Percentiles rank a stretch among this genome's conserved stretches.
These are phyloP conservation scores for Diatrype stigma DNA, from an alignment of 2,329 filamentous ascomycete genomes.

Conservation along the genomic window DNA sequence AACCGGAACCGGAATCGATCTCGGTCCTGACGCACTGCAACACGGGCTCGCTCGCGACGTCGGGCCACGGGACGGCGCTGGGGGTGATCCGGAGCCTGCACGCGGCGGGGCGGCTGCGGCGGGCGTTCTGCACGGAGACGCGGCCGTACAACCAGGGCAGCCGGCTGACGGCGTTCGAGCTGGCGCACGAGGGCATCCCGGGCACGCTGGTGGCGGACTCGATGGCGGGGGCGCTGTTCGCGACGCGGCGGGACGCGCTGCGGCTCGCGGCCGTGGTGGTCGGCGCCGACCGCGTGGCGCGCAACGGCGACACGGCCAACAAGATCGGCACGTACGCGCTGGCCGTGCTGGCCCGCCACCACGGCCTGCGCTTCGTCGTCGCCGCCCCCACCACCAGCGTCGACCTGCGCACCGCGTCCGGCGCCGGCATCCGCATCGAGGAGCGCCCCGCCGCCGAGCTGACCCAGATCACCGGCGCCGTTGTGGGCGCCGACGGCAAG, in stretches of 20 bases:
- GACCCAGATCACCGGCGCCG: slow-evolving; percentile 76
- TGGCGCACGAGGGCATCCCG: slow-evolving; percentile 90
- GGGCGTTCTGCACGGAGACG: slow-evolving; percentile 95
- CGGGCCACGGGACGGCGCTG: slow-evolving; percentile 93
- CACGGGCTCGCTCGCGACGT: slow-evolving; percentile 92
- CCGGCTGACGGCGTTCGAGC: slow-evolving; percentile 88
- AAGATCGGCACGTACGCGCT: slow-evolving; percentile 96
- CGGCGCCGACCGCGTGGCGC: slow-evolving; percentile 89
- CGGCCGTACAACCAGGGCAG: slow-evolving; percentile 97
- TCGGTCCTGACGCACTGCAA: slow-evolving; percentile 98
- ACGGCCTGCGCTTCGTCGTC: slow-evolving; percentile 90
- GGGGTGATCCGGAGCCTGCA: slow-evolving; percentile 87
- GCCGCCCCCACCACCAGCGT: slow-evolving; percentile 94
- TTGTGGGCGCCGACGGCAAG: slow-evolving; percentile 58
- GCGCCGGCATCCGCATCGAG: slow-evolving; percentile 82
- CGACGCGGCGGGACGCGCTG: slow-evolving; percentile 54
- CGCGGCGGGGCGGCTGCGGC: slow-evolving; percentile 60
- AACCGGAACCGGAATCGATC: no score
- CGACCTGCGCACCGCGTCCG: slow-evolving; percentile 74
- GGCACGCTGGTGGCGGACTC: slow-evolving; percentile 92
- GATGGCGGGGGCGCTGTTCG: slow-evolving; percentile 87
- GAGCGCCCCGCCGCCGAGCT: slow-evolving; percentile 79
- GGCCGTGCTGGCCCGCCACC: slow-evolving; percentile 82
- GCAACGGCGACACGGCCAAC: slow-evolving; percentile 96
- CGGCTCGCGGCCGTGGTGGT: slow-evolving; percentile 86